Base-by-base conservation (phyloP, 108 stramenopile genomes). In the Asterionellopsis glacialis region DNA sequence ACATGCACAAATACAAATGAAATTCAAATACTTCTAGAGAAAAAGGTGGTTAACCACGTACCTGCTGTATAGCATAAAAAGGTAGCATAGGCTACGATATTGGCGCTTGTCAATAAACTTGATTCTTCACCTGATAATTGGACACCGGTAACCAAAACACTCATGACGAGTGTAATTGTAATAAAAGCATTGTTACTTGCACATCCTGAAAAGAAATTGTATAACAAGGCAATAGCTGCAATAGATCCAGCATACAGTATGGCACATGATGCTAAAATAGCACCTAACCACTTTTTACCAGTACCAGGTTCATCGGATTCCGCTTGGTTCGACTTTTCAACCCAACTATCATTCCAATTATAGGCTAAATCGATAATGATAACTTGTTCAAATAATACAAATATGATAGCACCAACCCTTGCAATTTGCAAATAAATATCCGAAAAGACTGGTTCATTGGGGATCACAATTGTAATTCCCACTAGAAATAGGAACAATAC, bases 321-420 rank as follows among this genome's bases (percentile, higher is more conserved):
- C 12, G 82, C 87, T 38, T 74, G 51, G 41, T 92, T 81, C 13
- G 83, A 67, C 52, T 85, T 89, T 4, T 68, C 75, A n/a, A 95
- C 74, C 91, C 90, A 93, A 18, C 74, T 68, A 40, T 90, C 88
- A 54, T 93, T 93, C 74, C 76, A 83, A 58, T 83, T 81, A 65
- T 86, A 84, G 0, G 94, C 94, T 50, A 93, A 40, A 61, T 95
- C 94, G 41, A 95, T 64, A 56, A 95, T 64, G 44, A 95, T 80
- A 9, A 95, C 52, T 72, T 93, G 91, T 53, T 91, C 81, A 4
- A 90, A 45, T 14, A 93, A 13, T 55, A 84, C 73, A 74, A 93
- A 95, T 15, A 91, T 12, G 0, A 86, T 58, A 12, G 72, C 84
- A 11, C 90, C 88, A 51, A 90, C 61, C 18, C 94, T 68, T 0